Evolutionary conservation across 768 basidiomycete species (phyloP).

Genomic region (Hydnum rufescens): DNA sequence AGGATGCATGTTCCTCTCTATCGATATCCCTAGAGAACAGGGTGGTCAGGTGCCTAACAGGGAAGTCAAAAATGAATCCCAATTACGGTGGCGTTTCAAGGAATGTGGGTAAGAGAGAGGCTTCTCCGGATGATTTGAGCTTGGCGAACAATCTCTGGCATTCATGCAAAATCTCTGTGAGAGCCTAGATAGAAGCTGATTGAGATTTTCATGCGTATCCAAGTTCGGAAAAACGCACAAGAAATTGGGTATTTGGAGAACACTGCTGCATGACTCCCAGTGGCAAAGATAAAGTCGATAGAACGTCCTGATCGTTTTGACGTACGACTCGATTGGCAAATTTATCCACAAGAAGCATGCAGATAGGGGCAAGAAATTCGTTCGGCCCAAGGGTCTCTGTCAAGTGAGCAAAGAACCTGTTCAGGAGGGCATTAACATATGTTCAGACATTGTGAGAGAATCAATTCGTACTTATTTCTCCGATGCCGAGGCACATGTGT

Average conservation of each 20-base stretch:
- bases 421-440: neutral
- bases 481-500: constrained; percentile 86
- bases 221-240: too few species aligned
- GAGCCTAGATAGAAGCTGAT: constrained; percentile 25
- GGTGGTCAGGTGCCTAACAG: neutral
- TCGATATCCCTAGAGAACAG: neutral
- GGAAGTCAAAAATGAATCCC: neutral
- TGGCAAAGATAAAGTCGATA: constrained; percentile 41
- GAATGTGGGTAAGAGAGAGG: constrained; percentile 11
- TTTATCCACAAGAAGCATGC: constrained; percentile 72
- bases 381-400: constrained; percentile 59
- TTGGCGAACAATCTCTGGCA: constrained; percentile 32
- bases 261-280: constrained; percentile 43
- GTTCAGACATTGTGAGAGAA: neutral
- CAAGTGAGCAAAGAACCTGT: constrained; percentile 77
- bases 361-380: constrained; percentile 65
- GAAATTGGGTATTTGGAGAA: too few species aligned
- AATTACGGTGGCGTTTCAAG: constrained; percentile 6
- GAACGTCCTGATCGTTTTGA: constrained; percentile 39
- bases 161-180: constrained; percentile 49
- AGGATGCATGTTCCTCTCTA: neutral
- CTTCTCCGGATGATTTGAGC: constrained; percentile 5
- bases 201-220: neutral
- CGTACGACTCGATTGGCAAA: constrained; percentile 46
- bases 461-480: constrained; percentile 47